Evolutionary conservation across 2,329 filamentous ascomycete genomes (phyloP), one percentile per base, ranked within the genome.

Genomic region (Monosporascus sp.): DNA sequence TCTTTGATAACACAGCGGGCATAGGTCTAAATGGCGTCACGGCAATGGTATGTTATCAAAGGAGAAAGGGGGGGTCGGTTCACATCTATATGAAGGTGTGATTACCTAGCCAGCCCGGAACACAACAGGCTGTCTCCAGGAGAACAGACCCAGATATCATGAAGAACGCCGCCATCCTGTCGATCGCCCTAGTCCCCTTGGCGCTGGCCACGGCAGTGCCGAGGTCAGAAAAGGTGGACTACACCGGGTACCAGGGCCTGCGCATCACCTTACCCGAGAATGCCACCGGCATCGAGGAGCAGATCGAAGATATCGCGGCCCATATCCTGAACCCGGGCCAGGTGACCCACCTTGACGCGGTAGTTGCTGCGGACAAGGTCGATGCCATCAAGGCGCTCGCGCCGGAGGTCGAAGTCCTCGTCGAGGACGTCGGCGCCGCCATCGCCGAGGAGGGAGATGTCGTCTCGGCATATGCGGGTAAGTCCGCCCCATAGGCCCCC

Each of bases 371-470:
- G 26, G 43, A 46, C 43, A 46, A 46, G 22, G 22, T 46, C 43
- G 20, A 17, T 16, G 22, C 43, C 24, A 26, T 46, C 6, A 26
- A 31, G 24, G 24, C 43, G 26, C 43, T 46, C 20, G 22, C 24
- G 26, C 43, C 24, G 14, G 43, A 46, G 22, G 43, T 27, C 7
- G 43, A 46, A 27, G 43, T 46, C 17, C 43, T 46, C 20, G 24
- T 46, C 41, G 58, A 65, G n/a, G 66, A 70, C 48, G 62, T 70
- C 7, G 67, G 64, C 11, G 63, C 58, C 44, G 61, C 65, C 41
- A 68, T 71, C 50, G 62, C 66, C 38, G 64, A 64, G 2, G 70
- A 72, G 54, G 60, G 63, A 7, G 63, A 63, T 17, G 58, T 69
- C 11, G 60, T 60, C 20, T 14, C 43, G 37, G 53, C 63, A 26